These are phyloP conservation scores for Ogataea sp. DNA, from an alignment of 805 yeast species.

Conservation along the genomic window DNA sequence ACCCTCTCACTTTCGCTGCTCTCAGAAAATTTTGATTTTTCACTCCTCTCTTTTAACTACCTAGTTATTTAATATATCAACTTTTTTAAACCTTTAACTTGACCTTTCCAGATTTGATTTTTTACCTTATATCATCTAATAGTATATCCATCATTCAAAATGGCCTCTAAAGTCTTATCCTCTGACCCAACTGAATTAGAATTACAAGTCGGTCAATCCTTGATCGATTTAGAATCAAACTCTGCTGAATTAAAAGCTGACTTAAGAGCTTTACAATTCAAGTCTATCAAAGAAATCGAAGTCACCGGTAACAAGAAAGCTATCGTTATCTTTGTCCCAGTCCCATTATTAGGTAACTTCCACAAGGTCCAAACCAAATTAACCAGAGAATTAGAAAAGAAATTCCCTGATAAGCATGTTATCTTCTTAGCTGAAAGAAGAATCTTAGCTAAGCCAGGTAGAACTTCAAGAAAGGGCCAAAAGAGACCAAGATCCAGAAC, in stretches of 20 bases:
- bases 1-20: background rate
- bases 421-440: conserved; percentile 99
- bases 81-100: background rate
- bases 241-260: conserved; percentile 96
- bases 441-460: conserved; percentile 98
- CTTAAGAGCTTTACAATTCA: conserved; percentile 97
- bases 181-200: conserved; percentile 97
- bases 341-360: conserved; percentile 85
- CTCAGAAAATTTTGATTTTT: background rate
- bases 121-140: background rate
- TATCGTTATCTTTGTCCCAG: conserved; percentile 96
- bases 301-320: conserved; percentile 99
- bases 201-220: conserved; percentile 98
- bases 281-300: conserved; percentile 96
- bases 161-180: conserved; percentile 71
- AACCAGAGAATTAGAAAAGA: conserved; percentile 99
- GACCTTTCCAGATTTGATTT: too few relatives aligned
- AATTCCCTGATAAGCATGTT: conserved; percentile 99
- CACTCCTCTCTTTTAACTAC: background rate
- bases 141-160: background rate
- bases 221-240: conserved; percentile 87
- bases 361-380: conserved; percentile 96
- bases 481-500: conserved; percentile 99
- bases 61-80: background rate
- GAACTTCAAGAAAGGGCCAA: conserved; percentile 88